Conservation (phyloP, 2,329 filamentous ascomycete species). For the Neurospora crassa region DNA sequence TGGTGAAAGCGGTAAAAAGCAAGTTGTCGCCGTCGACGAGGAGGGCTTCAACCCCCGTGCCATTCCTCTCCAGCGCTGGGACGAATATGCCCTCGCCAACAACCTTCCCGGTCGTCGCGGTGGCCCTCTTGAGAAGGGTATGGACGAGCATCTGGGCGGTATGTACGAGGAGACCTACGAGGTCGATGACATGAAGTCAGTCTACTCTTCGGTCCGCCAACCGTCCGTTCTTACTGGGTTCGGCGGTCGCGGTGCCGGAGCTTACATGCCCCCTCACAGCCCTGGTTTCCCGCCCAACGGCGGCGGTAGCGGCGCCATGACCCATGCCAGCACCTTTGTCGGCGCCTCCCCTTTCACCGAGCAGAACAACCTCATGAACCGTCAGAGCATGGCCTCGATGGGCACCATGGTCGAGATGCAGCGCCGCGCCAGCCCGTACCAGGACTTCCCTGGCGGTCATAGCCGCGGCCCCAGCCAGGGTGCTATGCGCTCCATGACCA, state of each 20-base stretch:
- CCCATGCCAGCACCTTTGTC: constrained; percentile 33
- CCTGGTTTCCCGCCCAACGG: constrained; percentile 50
- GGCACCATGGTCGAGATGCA: constrained; percentile 36
- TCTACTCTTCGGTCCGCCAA: constrained; percentile 85
- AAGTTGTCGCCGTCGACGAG: constrained; percentile 77
- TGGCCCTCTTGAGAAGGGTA: constrained; percentile 47
- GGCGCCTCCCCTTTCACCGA: constrained; percentile 38
- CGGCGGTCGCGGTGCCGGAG: constrained; percentile 52
- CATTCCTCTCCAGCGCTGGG: constrained; percentile 92
- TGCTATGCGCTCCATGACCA: constrained; percentile 42
- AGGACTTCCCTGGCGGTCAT: constrained; percentile 34
- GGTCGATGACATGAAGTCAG: constrained; percentile 96
- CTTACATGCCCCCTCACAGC: constrained; percentile 77
- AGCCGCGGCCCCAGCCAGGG: constrained; percentile 51
- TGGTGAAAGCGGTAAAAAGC: constrained; percentile 83
- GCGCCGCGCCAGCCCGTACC: constrained; percentile 47
- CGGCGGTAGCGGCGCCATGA: constrained; percentile 34
- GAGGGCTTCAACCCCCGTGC: constrained; percentile 85
- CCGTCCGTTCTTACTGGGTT: constrained; percentile 85
- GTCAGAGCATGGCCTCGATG: constrained; percentile 66
- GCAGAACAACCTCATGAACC: constrained; percentile 38
- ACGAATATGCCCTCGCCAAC: constrained; percentile 84
- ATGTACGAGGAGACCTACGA: constrained; percentile 75
- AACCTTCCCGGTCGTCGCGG: constrained; percentile 86
- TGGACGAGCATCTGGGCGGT: constrained; percentile 55